These are phyloP conservation scores for Coemansia sp. DNA, from an alignment of 192 early-diverging fungal genomes.

Conservation along the genomic window DNA sequence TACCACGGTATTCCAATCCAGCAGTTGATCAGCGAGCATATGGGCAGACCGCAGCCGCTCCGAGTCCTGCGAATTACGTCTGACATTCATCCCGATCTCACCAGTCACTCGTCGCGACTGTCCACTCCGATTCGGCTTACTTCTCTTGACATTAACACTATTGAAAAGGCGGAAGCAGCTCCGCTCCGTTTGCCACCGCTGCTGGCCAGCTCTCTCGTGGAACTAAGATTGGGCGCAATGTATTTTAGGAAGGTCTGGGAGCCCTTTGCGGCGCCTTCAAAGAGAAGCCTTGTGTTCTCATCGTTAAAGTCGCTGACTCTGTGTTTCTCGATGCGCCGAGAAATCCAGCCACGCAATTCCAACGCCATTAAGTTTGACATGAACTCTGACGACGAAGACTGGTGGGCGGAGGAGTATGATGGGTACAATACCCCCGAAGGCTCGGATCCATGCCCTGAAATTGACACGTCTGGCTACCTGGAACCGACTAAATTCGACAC, in stretches of 20 bases:
- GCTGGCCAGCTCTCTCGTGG: constrained; percentile 12
- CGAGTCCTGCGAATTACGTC: background rate
- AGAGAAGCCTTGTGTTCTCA: constrained; percentile 7
- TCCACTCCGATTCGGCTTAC: background rate
- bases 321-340: background rate
- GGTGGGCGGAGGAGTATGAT: background rate
- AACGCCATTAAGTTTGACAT: background rate
- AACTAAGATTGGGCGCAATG: constrained; percentile 12
- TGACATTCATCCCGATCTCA: constrained; percentile 12
- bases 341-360: background rate
- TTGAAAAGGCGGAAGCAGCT: background rate
- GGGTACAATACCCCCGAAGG: background rate
- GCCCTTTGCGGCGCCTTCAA: background rate
- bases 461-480: background rate
- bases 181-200: constrained; percentile 2
- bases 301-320: constrained; percentile 18
- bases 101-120: constrained; percentile 59
- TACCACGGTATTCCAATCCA: constrained; percentile 9
- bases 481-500: background rate
- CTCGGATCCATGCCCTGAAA: background rate
- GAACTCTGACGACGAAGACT: background rate
- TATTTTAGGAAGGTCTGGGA: constrained; percentile 3
- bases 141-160: background rate
- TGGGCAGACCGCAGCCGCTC: background rate
- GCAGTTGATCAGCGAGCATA: constrained; percentile 21